Base-by-base conservation (phyloP, 2,329 filamentous ascomycete genomes). In the Aspergillus ochraceus region DNA sequence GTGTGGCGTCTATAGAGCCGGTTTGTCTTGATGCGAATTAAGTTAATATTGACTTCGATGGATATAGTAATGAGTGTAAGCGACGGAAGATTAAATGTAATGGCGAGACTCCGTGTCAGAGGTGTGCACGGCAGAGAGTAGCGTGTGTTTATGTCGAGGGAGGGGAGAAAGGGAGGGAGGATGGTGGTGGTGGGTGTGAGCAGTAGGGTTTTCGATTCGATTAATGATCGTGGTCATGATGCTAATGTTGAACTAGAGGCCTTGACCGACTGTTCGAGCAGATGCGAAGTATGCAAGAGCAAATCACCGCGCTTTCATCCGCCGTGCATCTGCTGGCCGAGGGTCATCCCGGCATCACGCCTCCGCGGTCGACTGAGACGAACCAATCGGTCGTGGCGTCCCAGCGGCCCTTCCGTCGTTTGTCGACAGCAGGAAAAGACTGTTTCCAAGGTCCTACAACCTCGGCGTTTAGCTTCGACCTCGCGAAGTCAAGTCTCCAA, bases 381-480 rank as follows among this genome's bases (percentile, higher is more conserved):
- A 42, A n/a, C 17, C 36, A 19, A 56, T 57, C 12, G 52, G 50
- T 17, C 49, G 39, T 20, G 4, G 29, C 55, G 3, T 32, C 58
- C 8, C 64, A 63, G 17, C 64, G 68, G 9, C 42, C 63, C 1
- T 50, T 66, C 10, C 62, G 68, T 29, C 65, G 66, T 0, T 52
- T 63, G 0, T 71, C 52, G 10, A 50, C 58, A n/a, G 66, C 24
- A 70, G 84, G 79, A 63, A 84, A 83, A 57, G 83, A 85, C 0
- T 82, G 84, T n/a, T 97, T 95, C 70, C 88, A 90, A 58, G 92
- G 92, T 0, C 91, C 92, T 0, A 96, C 92, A 0, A 96, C 91
- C 71, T 89, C 87, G 45, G 87, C 87, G 1, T 97, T 92, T 74
- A 92, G 89, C 66, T 84, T 97, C 19, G 90, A 92, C 62, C 87